Evolutionary conservation across 345 rosid species (phyloP).

Genomic region (Turritis glabra): DNA sequence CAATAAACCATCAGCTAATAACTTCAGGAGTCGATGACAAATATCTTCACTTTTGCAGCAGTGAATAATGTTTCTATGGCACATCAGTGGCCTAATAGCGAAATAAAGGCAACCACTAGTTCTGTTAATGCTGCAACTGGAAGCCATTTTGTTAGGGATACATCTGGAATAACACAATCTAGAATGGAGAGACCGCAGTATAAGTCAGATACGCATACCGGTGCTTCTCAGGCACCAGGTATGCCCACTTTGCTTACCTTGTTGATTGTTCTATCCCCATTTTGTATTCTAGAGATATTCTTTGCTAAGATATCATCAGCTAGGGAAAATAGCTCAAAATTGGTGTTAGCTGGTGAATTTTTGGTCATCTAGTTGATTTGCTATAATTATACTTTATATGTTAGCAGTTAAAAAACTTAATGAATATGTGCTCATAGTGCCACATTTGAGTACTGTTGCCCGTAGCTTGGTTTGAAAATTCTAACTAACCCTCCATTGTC

Average conservation of each 20-base stretch:
- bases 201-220: conserved; percentile 42
- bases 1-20: conserved; percentile 33
- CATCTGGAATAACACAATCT: conserved; percentile 44
- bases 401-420: neutral
- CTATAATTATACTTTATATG: neutral
- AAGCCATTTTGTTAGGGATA: conserved; percentile 51
- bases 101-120: conserved; percentile 44
- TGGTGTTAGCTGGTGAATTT: neutral
- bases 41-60: conserved; percentile 40
- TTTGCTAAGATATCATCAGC: neutral
- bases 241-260: neutral
- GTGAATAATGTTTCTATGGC: conserved; percentile 37
- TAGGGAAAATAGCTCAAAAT: neutral
- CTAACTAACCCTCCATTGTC: neutral
- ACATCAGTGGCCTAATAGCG: conserved; percentile 53
- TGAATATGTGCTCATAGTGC: conserved; percentile 1
- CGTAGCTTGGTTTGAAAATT: neutral
- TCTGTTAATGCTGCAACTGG: conserved; percentile 45
- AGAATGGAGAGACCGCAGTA: conserved; percentile 54
- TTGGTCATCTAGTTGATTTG: conserved; percentile 3
- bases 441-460: neutral
- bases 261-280: neutral
- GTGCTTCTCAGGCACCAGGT: conserved; percentile 63
- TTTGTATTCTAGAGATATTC: neutral
- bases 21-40: conserved; percentile 45